Conservation (phyloP, 2,329 filamentous ascomycete species). For the Neocatenulostroma microsporum region DNA sequence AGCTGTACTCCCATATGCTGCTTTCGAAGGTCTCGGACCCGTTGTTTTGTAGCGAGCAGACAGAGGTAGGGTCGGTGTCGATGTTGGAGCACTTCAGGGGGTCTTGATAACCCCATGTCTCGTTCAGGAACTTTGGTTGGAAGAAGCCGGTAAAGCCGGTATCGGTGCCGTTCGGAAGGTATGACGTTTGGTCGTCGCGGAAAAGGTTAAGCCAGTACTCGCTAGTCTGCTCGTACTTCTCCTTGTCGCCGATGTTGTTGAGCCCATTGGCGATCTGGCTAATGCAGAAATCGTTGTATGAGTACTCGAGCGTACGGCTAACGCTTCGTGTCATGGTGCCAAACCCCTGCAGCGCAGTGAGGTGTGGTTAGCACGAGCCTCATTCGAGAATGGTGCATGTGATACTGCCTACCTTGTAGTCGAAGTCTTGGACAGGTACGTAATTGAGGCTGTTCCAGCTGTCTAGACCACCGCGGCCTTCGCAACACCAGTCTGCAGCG, state of each 20-base stretch:
- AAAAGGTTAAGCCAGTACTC: slow-evolving; percentile 66
- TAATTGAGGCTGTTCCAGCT: slow-evolving; percentile 60
- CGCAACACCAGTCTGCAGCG: slow-evolving; percentile 50
- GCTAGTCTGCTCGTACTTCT: slow-evolving; percentile 55
- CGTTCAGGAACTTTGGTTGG: slow-evolving; percentile 48
- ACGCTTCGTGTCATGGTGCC: slow-evolving; percentile 49
- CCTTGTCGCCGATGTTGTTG: slow-evolving; percentile 43
- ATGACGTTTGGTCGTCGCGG: slow-evolving; percentile 51
- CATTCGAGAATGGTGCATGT: too few species aligned
- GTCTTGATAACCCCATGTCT: slow-evolving; percentile 50
- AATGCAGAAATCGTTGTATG: slow-evolving; percentile 61
- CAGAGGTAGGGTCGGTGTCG: slow-evolving; percentile 14
- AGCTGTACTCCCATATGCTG: slow-evolving; percentile 61
- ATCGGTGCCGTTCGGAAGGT: slow-evolving; percentile 46
- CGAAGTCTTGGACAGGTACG: slow-evolving; percentile 44
- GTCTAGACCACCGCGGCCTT: slow-evolving; percentile 60
- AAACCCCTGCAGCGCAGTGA: slow-evolving; percentile 37
- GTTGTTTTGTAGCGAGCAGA: slow-evolving; percentile 46
- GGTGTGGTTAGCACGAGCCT: background rate
- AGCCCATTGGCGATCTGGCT: slow-evolving; percentile 57
- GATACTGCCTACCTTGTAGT: slow-evolving; percentile 39
- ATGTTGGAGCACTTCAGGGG: slow-evolving; percentile 36
- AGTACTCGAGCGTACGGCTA: slow-evolving; percentile 44
- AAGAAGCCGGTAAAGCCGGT: slow-evolving; percentile 59
- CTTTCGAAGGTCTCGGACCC: slow-evolving; percentile 60